Base-by-base conservation (phyloP, 1,284 basidiomycete genomes). In the Ustilago lituana region DNA sequence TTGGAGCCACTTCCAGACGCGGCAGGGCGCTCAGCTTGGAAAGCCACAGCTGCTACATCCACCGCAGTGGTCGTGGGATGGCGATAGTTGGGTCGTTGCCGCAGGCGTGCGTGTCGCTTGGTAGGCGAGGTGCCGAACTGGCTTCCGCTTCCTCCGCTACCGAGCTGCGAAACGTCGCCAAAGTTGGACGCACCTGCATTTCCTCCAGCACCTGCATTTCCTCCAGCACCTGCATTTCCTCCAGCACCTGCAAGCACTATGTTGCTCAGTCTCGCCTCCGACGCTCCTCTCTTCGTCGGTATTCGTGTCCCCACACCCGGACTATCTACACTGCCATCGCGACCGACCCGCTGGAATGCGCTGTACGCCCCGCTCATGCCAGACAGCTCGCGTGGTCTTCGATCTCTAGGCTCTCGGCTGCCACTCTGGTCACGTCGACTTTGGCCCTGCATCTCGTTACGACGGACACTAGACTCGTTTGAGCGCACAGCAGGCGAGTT, bases 11-110 rank as follows among this genome's bases (percentile, higher is more conserved):
- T 41, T 8, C 39, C 19, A 23, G 35, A 5, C 17, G 22, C 12
- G 15, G 38, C 29, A 1, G 52, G 53, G 24, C 60, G 43, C 27
- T 52, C 50, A 15, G 36, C 37, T 40, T 74, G 64, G 26, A 77
- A 72, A 1, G 78, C 77, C 1, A 71, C 64, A 5, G 52, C 62
- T 2, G 74, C 79, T 5, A 77, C 73, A 45, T 80, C 79, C 3
- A 77, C 46, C 15, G 77, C 78, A 11, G 78, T 80, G 4, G 76
- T 66, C 3, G 73, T 73, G 3, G 76, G 67, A 27, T 73, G 62
- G 3, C 75, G 62, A n/a, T 68, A 64, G 27, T 43, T 53, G 14
- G 31, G 19, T 8, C 50, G 51, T 45, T 57, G 56, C 31, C 54
- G 54, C 32, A 38, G 29, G 0, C 60, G 39, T 14, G 36, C 29